These are phyloP conservation scores for Reticulascus tulasneorum DNA, from an alignment of 2,329 filamentous ascomycete genomes.

Conservation along the genomic window DNA sequence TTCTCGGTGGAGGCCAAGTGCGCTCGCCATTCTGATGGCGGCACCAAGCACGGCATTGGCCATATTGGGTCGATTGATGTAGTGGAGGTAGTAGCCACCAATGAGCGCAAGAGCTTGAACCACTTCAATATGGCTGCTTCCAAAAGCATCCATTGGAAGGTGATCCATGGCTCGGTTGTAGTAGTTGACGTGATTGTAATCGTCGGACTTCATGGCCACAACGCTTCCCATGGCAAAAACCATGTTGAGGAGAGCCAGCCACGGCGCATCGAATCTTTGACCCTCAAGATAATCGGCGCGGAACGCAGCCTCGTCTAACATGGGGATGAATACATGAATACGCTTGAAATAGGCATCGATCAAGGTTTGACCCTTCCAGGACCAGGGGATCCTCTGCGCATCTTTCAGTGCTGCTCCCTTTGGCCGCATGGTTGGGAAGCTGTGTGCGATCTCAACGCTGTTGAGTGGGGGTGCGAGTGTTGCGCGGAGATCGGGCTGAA, in stretches of 20 bases:
- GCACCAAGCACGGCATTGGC: constrained; percentile 70
- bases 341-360: constrained; percentile 75
- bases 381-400: constrained; percentile 49
- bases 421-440: constrained; percentile 38
- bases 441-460: constrained; percentile 42
- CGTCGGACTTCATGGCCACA: constrained; percentile 59
- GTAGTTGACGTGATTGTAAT: constrained; percentile 65
- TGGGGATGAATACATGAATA: constrained; percentile 67
- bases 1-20: constrained; percentile 68
- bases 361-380: constrained; percentile 62
- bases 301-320: constrained; percentile 70
- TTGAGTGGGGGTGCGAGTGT: constrained; percentile 43
- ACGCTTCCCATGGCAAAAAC: constrained; percentile 74
- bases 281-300: constrained; percentile 50
- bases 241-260: constrained; percentile 71
- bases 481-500: constrained; percentile 43
- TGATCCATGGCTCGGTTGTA: constrained; percentile 66
- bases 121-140: constrained; percentile 60
- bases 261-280: constrained; percentile 61
- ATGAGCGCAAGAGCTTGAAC: constrained; percentile 68
- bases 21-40: constrained; percentile 69
- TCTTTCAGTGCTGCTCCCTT: constrained; percentile 42
- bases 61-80: constrained; percentile 73
- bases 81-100: constrained; percentile 74
- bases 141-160: constrained; percentile 63